A percentile compares a stretch with the other conserved stretches of the same genome.
These are phyloP conservation scores for Loxodes magnus DNA, from an alignment of 73 alveolate species.

Conservation along the genomic window DNA sequence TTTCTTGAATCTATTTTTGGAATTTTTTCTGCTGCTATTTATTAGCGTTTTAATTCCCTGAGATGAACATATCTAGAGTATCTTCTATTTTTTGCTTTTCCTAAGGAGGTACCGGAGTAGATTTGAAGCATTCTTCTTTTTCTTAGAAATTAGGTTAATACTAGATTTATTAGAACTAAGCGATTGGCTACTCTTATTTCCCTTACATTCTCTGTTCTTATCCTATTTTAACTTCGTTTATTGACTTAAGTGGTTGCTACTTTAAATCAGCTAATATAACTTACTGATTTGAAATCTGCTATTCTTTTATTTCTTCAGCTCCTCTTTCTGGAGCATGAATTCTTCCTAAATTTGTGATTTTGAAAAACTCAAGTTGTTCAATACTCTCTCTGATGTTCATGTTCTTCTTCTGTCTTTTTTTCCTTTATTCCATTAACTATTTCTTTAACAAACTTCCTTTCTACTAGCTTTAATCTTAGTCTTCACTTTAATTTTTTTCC, in stretches of 20 bases:
- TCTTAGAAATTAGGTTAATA: conserved; percentile 1
- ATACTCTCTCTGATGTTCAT: conserved; percentile 22
- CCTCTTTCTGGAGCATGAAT: conserved; percentile 30
- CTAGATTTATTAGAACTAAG: conserved; percentile 2
- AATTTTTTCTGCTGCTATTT: too few relatives aligned
- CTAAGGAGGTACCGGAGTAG: not conserved
- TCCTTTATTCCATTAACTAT: too few relatives aligned
- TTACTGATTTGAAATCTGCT: too few relatives aligned
- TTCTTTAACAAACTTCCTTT: too few relatives aligned
- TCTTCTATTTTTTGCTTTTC: not conserved
- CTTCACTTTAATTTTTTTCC: too few relatives aligned
- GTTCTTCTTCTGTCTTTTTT: not conserved
- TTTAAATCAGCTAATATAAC: too few relatives aligned
- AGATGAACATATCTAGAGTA: not conserved
- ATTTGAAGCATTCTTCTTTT: not conserved
- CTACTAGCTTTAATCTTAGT: too few relatives aligned
- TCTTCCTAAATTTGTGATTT: conserved; percentile 68
- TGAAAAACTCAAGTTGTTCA: conserved; percentile 62
- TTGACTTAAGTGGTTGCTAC: conserved; percentile 1
- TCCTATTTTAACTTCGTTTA: not conserved
- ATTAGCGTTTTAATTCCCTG: too few relatives aligned
- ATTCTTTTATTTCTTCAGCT: not conserved
- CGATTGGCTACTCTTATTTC: not conserved
- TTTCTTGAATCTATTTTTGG: too few relatives aligned
- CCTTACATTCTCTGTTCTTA: conserved; percentile 5